These are phyloP conservation scores for Ophiostoma sp. DNA, from an alignment of 2,329 filamentous ascomycete genomes.

Conservation along the genomic window DNA sequence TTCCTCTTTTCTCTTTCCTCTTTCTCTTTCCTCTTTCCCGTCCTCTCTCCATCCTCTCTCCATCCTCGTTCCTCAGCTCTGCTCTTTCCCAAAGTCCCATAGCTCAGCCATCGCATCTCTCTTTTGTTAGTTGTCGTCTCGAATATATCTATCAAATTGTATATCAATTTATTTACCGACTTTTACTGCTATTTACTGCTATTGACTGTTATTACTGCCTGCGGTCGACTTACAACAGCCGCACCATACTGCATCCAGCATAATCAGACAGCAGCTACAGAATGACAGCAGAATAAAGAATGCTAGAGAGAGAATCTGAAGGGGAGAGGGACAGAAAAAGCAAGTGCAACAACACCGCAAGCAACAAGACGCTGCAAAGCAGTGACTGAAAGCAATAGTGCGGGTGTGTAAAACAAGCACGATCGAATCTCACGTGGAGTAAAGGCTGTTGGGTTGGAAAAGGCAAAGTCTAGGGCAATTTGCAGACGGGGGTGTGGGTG, in stretches of 20 bases:
- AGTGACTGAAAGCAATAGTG: background rate
- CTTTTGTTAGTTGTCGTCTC: background rate
- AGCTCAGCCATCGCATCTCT: no score
- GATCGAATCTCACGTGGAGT: slow-evolving; percentile 11
- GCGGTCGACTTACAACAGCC: no score
- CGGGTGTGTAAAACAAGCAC: background rate
- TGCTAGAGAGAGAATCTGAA: no score
- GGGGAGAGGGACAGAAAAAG: background rate
- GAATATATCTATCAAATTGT: no score
- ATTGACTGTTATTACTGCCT: no score
- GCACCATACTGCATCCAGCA: no score
- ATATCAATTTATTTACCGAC: no score
- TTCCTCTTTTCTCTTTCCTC: background rate
- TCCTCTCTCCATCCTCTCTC: background rate
- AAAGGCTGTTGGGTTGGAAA: slow-evolving; percentile 4
- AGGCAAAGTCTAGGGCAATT: slow-evolving; percentile 4
- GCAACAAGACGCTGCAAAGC: background rate
- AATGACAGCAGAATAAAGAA: background rate
- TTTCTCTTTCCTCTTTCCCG: background rate
- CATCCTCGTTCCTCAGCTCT: background rate
- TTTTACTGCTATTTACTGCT: no score
- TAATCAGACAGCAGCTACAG: no score
- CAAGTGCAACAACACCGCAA: background rate
- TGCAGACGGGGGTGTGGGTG: slow-evolving; percentile 5
- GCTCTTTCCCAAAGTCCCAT: background rate